phyloP scores from a whole-genome alignment of 768 basidiomycete genomes.

The Lyophyllum atratum region DNA sequence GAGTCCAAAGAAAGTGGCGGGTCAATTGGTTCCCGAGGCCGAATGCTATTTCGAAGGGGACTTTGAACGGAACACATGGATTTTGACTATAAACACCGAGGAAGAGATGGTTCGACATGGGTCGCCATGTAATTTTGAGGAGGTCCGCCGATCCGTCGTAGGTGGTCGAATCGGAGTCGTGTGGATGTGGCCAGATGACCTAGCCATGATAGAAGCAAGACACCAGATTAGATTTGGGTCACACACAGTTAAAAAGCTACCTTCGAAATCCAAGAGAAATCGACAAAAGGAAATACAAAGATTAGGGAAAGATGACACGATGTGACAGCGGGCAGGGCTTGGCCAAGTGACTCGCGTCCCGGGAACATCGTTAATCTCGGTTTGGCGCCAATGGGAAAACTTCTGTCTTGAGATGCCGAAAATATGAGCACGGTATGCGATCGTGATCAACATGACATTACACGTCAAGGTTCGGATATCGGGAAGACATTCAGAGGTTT shows the following conservation, averaged over 20 bases:
- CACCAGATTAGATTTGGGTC: background rate
- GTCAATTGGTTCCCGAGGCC: background rate
- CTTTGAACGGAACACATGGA: conserved; percentile 7
- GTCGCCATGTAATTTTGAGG: background rate
- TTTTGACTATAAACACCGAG: background rate
- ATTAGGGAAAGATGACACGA: background rate
- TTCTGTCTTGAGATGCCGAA: background rate
- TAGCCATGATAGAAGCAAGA: background rate
- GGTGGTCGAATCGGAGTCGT: background rate
- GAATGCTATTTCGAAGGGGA: background rate
- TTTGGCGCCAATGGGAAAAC: background rate
- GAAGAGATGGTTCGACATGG: background rate
- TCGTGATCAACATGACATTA: background rate
- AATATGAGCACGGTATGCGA: background rate
- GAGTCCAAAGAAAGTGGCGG: background rate
- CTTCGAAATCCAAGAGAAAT: background rate
- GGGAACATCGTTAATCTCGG: background rate
- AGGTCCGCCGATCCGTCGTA: background rate
- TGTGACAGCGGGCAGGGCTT: background rate
- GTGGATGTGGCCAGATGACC: background rate
- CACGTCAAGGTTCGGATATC: background rate
- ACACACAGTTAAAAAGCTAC: background rate
- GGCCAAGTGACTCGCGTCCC: background rate
- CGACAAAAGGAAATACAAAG: background rate
- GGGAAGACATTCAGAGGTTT: background rate